Percentiles rank a stretch among this genome's conserved stretches.
Evolutionary conservation across 2,329 filamentous ascomycete species (phyloP).

Genomic region (Colletotrichum sp.): DNA sequence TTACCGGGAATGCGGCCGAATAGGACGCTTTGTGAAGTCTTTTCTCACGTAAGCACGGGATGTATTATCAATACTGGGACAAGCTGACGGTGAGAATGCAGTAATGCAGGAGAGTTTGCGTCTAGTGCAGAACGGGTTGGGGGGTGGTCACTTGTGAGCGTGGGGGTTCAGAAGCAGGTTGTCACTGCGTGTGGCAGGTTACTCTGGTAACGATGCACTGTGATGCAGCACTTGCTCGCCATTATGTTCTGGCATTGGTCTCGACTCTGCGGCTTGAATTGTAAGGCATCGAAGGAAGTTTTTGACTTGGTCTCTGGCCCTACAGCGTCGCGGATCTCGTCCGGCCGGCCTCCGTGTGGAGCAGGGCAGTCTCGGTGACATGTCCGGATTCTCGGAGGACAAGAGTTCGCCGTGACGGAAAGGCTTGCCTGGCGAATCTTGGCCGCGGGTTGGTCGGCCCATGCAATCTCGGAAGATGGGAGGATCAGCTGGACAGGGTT

Average conservation of each 20-base stretch:
- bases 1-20: background rate
- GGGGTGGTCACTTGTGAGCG: background rate
- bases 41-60: constrained; percentile 5
- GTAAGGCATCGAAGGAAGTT: fast-evolving
- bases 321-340: background rate
- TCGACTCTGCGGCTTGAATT: background rate
- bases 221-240: background rate
- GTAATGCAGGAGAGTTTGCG: background rate
- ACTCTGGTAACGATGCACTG: background rate
- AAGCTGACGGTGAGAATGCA: background rate
- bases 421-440: background rate
- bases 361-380: background rate
- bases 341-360: background rate
- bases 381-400: background rate
- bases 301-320: background rate
- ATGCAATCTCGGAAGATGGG: background rate
- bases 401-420: background rate
- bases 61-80: background rate
- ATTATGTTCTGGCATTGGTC: too few species aligned
- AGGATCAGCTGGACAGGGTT: constrained; percentile 5
- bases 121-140: background rate
- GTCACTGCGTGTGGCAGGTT: fast-evolving
- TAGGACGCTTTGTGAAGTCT: background rate
- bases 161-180: background rate
- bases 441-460: background rate